These are phyloP conservation scores for Penicillium nordicum DNA, from an alignment of 2,329 filamentous ascomycete genomes.

Conservation along the genomic window DNA sequence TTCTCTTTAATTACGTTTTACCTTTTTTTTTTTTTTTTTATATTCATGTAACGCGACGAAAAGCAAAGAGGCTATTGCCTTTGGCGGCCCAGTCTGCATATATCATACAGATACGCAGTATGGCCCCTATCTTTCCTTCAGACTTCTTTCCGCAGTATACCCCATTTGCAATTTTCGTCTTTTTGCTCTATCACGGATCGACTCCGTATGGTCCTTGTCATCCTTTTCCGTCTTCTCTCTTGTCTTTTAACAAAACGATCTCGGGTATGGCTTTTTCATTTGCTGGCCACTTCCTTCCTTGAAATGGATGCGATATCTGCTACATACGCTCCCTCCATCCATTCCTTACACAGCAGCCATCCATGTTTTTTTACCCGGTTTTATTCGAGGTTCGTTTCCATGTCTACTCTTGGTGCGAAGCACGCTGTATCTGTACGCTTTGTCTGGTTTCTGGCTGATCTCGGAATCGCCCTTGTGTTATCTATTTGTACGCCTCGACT, in stretches of 20 bases:
- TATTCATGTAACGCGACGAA: conserved; percentile 17
- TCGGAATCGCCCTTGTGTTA: not conserved
- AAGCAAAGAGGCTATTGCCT: conserved; percentile 4
- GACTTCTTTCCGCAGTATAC: conserved; percentile 21
- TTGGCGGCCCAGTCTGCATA: not conserved
- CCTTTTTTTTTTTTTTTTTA: not conserved
- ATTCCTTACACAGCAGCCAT: not conserved
- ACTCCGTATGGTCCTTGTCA: not conserved
- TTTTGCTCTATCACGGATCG: not conserved
- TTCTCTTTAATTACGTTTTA: conserved; percentile 7
- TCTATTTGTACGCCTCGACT: not conserved
- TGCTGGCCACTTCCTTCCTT: not conserved
- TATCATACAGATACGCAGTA: not conserved
- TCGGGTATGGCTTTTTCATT: not conserved
- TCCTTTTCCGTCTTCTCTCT: not conserved
- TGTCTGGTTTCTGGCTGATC: not conserved
- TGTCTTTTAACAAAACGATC: not conserved
- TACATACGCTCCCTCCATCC: not conserved
- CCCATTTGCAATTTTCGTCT: conserved; percentile 11
- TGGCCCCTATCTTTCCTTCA: not conserved
- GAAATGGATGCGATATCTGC: not conserved
- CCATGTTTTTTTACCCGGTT: not conserved
- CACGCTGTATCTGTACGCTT: conserved; percentile 3
- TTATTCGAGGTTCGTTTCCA: not conserved
- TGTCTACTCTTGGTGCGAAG: not conserved